Conservation (phyloP, 345 rosid genomes). For the Odontarrhena argentea region DNA sequence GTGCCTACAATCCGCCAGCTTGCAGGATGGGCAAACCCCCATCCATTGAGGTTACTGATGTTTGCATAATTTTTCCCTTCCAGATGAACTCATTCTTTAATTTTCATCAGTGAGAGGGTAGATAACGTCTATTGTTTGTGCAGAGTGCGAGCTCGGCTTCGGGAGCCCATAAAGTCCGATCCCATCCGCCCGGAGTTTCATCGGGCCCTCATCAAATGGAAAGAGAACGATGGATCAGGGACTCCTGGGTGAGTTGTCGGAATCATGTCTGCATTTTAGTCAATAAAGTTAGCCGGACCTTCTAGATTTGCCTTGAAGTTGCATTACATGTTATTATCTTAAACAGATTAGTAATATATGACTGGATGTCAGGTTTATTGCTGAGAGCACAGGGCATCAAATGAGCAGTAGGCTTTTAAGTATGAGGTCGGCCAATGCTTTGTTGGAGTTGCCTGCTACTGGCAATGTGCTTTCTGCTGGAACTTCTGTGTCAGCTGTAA, state of each 20-base stretch:
- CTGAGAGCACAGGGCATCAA: conserved; percentile 92
- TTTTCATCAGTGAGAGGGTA: conserved; percentile 4
- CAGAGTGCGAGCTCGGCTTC: conserved; percentile 78
- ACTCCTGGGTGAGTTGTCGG: conserved; percentile 65
- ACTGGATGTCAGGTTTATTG: conserved; percentile 69
- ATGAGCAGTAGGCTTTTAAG: conserved; percentile 88
- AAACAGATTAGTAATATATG: conserved; percentile 19
- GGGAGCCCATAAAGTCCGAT: conserved; percentile 69
- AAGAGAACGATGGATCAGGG: conserved; percentile 83
- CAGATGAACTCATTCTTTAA: neutral
- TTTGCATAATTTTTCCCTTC: conserved; percentile 24
- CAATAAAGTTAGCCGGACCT: conserved; percentile 3
- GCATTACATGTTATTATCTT: conserved; percentile 13
- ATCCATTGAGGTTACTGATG: conserved; percentile 64
- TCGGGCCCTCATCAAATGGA: conserved; percentile 74
- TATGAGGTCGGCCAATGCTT: conserved; percentile 90
- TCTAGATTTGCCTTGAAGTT: conserved; percentile 13
- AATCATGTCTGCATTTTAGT: conserved; percentile 21
- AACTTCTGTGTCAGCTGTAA: conserved; percentile 66
- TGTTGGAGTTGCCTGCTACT: conserved; percentile 81
- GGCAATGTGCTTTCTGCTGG: conserved; percentile 66
- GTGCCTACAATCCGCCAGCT: conserved; percentile 75
- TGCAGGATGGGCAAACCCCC: conserved; percentile 86
- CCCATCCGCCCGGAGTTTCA: conserved; percentile 68
- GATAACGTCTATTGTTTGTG: conserved; percentile 11